Base-by-base conservation (phyloP, 495 filamentous ascomycete species). In the Penicillium coffeae region DNA sequence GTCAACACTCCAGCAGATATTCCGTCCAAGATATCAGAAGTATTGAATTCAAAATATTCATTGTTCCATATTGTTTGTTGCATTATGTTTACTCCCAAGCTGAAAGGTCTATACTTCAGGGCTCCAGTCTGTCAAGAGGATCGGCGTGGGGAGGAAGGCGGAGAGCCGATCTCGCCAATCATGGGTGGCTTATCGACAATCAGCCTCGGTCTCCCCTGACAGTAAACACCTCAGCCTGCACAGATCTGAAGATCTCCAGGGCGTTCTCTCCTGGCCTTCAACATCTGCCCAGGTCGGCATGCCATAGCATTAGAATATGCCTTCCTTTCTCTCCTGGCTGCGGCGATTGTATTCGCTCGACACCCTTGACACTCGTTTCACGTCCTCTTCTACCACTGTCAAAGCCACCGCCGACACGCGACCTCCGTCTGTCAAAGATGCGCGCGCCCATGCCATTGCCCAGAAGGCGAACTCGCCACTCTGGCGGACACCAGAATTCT, bases 291-390 rank as follows among this genome's bases (percentile, higher is more conserved):
- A 21, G 41, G 5, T 35, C 58, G 65, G 56, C 40, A 74, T 71
- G 69, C 63, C 57, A 58, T 40, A 55, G 56, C 36, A 49, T 64
- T 67, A 68, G 36, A 57, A 10, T 10, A 72, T 70, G 68, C 45
- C 62, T 41, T 62, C 56, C 36, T 33, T 64, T 37, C 41, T 70
- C 40, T 56, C 58, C 48, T 63, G 60, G 63, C 55, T 69, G 42
- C 69, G 75, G 54, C 75, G 74, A 39, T 65, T 92, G 42, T 94
- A 90, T 71, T 84, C 87, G 43, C 83, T 95, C 48, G 88, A 96
- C 58, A 94, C 90, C 21, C 82, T 98, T 64, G 93, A 98, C 75
- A 92, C 89, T 50, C 85, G 93, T 54, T 90, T 98, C 64, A 88
- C 84, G 20, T 82, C 78, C 38, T 80, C 88, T 8, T 80, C 89